A percentile compares a stretch with the other conserved stretches of the same genome.
phyloP scores from a whole-genome alignment of 1,139 yeast genomes.

The Yamadazyma trypodendri region DNA sequence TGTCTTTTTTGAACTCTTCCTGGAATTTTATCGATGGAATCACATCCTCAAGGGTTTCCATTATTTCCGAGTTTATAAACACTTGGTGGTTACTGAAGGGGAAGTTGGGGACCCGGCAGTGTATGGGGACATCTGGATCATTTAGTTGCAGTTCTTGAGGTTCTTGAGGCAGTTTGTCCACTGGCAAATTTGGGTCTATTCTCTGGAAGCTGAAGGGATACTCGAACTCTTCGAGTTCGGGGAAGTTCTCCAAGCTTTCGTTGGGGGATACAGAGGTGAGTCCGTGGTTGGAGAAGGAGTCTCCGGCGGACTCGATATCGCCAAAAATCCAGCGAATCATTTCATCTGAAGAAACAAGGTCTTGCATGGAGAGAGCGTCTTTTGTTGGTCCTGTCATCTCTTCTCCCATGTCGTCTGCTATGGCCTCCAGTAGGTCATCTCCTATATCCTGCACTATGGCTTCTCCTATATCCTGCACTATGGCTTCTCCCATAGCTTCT shows the following conservation, averaged over 20 bases:
- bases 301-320: constrained; percentile 12
- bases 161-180: not conserved
- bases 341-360: constrained; percentile 16
- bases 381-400: no score
- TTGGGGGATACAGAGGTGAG: constrained; percentile 12
- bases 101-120: not conserved
- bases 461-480: no score
- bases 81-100: constrained; percentile 15
- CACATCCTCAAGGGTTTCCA: constrained; percentile 10
- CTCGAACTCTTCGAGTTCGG: constrained; percentile 14
- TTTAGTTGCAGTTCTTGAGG: no score
- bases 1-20: constrained; percentile 20
- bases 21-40: constrained; percentile 14
- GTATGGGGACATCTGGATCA: not conserved
- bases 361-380: constrained; percentile 9
- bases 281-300: constrained; percentile 5
- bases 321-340: constrained; percentile 18
- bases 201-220: constrained; percentile 8
- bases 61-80: constrained; percentile 7
- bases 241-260: constrained; percentile 13
- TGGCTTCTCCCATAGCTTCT: no score
- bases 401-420: no score
- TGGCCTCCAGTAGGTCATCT: no score
- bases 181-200: not conserved
- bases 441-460: no score